phyloP scores from a whole-genome alignment of 257 asterid species.

The Buddleja alternifolia region DNA sequence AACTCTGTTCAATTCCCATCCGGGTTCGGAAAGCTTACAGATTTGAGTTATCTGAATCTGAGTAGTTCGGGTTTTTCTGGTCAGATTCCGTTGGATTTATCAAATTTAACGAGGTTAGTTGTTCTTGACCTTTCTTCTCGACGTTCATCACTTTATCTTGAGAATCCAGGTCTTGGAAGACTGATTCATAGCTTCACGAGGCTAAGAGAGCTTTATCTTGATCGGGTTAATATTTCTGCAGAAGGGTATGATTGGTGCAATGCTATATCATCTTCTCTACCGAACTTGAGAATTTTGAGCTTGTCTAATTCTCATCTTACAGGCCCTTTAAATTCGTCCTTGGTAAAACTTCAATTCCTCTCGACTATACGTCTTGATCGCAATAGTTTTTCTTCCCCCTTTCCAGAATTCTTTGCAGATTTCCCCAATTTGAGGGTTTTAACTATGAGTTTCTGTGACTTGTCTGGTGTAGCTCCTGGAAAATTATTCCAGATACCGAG shows the following conservation, averaged over 20 bases:
- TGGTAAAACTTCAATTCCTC: slow-evolving; percentile 43
- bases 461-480: slow-evolving; percentile 48
- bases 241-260: slow-evolving; percentile 42
- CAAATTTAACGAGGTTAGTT: slow-evolving; percentile 42
- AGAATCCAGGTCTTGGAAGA: slow-evolving; percentile 38
- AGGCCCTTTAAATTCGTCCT: slow-evolving; percentile 44
- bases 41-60: slow-evolving; percentile 46
- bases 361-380: slow-evolving; percentile 47
- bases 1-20: slow-evolving; percentile 30
- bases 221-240: slow-evolving; percentile 49
- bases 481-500: slow-evolving; percentile 48
- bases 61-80: slow-evolving; percentile 48
- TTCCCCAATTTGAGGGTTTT: slow-evolving; percentile 43
- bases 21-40: slow-evolving; percentile 38
- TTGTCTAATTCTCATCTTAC: slow-evolving; percentile 36
- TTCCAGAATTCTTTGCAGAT: slow-evolving; percentile 47
- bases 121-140: slow-evolving; percentile 44
- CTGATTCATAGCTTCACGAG: slow-evolving; percentile 34
- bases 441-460: slow-evolving; percentile 37
- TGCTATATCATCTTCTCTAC: slow-evolving; percentile 46
- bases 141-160: slow-evolving; percentile 29
- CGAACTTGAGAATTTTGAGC: slow-evolving; percentile 50
- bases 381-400: slow-evolving; percentile 41
- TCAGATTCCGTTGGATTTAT: slow-evolving; percentile 41
- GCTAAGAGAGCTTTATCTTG: slow-evolving; percentile 53